These are phyloP conservation scores for Tuber magnatum DNA, from an alignment of 495 filamentous ascomycete species.

Conservation along the genomic window DNA sequence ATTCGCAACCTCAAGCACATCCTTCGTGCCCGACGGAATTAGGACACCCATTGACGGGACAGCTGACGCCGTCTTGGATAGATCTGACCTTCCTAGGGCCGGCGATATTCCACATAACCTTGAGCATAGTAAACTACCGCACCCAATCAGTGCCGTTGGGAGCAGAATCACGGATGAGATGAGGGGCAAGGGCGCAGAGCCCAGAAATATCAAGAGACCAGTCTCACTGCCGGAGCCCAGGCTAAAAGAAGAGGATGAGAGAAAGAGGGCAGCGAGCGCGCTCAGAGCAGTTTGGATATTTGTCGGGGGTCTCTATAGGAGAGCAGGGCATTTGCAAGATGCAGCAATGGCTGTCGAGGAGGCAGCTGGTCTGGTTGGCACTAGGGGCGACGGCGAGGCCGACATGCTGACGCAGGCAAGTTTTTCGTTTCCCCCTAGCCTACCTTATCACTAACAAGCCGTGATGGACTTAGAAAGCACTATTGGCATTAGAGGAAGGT, in stretches of 20 bases:
- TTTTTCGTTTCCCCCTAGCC: conserved; percentile 2
- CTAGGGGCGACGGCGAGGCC: conserved; percentile 35
- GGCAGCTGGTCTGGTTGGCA: conserved; percentile 59
- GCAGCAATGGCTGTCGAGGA: conserved; percentile 71
- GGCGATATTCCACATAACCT: conserved; percentile 39
- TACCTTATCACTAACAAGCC: conserved; percentile 6
- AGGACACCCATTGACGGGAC: conserved; percentile 16
- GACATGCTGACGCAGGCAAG: conserved; percentile 37
- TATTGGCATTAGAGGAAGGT: conserved; percentile 56
- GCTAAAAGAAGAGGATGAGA: conserved; percentile 40
- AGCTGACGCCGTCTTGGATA: conserved; percentile 15
- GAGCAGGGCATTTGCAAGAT: conserved; percentile 73
- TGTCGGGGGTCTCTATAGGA: conserved; percentile 78
- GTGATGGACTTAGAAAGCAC: conserved; percentile 53
- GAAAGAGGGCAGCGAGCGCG: conserved; percentile 29
- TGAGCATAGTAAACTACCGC: conserved; percentile 34
- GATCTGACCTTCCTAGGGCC: conserved; percentile 22
- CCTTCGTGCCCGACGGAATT: conserved; percentile 28
- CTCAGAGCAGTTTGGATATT: conserved; percentile 70
- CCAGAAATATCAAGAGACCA: conserved; percentile 31
- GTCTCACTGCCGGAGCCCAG: conserved; percentile 37
- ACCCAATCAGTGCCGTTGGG: conserved; percentile 31
- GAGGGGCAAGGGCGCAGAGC: conserved; percentile 29
- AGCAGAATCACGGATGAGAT: conserved; percentile 36
- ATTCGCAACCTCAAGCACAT: conserved; percentile 27